Base-by-base conservation (phyloP, 495 filamentous ascomycete genomes). In the Tuber indicum region DNA sequence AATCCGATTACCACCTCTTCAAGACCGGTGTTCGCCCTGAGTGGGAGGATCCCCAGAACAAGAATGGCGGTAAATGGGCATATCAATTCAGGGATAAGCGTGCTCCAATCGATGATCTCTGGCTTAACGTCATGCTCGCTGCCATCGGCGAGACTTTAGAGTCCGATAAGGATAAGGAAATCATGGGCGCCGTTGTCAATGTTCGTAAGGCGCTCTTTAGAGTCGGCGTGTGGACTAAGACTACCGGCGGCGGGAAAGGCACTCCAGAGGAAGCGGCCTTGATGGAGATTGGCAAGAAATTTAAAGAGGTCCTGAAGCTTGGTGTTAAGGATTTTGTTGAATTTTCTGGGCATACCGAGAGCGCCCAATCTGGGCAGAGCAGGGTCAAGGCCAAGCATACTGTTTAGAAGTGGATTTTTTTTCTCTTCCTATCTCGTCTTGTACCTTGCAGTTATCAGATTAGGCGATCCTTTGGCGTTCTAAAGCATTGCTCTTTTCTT, bases 1-100 rank as follows among this genome's bases (percentile, higher is more conserved):
- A 98, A 87, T 96, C 95, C 83, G 96, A 99, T 86, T 99, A 99
- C 87, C 96, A 99, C 84, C 91, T 99, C 42, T 99, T 99, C 91
- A 99, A 99, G 86, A 91, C 92, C 83, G 94, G 94, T 77, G 91
- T 98, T 75, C 93, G 96, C 32, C 96, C 96, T 2, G 96, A 99
- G 86, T 99, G 96, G 96, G 96, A 99, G 85, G 96, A 98, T 84
- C 86, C 88, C 26, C 94, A 98, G 86, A 99, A 99, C 87, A 99
- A 98, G 90, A 94, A 97, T 84, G 96, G 96, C 79, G 96, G 96
- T 85, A 97, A 97, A 87, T 99, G 96, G 96, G 92, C 94, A 43
- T 98, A 93, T 86, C 91, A 92, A 80, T 97, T 97, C 90, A 96
- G 95, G 86, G 93, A 97, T 75, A 97, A 96, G 88, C 93, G 93